Percentiles rank a stretch among this genome's conserved stretches.
phyloP scores from a whole-genome alignment of 495 filamentous ascomycete species.

The Penicillium steckii region DNA sequence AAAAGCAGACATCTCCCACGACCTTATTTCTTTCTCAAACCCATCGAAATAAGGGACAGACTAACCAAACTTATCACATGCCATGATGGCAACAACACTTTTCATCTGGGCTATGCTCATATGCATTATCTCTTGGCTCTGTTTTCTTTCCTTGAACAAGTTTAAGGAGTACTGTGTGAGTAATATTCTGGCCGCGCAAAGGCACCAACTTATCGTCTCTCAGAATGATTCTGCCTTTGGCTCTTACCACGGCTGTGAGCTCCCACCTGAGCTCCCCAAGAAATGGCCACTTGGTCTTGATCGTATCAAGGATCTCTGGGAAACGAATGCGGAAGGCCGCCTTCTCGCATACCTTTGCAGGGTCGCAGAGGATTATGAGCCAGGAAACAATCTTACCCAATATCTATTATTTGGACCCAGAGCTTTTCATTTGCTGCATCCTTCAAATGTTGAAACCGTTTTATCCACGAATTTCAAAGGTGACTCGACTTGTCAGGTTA shows the following conservation, averaged over 20 bases:
- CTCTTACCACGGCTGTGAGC: not conserved
- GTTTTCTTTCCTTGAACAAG: no score
- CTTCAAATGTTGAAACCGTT: slow-evolving; percentile 41
- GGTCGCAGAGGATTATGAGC: slow-evolving; percentile 9
- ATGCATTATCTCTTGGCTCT: no score
- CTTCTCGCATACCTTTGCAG: no score
- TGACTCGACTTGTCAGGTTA: not conserved
- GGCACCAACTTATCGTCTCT: not conserved
- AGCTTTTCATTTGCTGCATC: slow-evolving; percentile 37
- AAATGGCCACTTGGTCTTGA: slow-evolving; percentile 18
- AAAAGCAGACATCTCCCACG: no score
- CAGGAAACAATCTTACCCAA: slow-evolving; percentile 42
- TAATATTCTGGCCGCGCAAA: no score
- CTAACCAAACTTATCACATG: no score
- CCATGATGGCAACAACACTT: no score
- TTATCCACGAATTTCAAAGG: slow-evolving; percentile 29
- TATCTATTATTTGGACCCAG: slow-evolving; percentile 21
- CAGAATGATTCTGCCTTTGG: not conserved
- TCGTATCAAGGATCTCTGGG: slow-evolving; percentile 8
- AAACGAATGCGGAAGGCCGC: no score
- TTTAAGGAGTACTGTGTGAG: no score
- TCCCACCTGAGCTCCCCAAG: slow-evolving; percentile 25
- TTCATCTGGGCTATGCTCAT: no score
- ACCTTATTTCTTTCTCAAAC: no score
- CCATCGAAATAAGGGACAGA: no score